Evolutionary conservation across 1,284 basidiomycete species (phyloP), one percentile per base, ranked within the genome.

Genomic region (Puccinia coronata): DNA sequence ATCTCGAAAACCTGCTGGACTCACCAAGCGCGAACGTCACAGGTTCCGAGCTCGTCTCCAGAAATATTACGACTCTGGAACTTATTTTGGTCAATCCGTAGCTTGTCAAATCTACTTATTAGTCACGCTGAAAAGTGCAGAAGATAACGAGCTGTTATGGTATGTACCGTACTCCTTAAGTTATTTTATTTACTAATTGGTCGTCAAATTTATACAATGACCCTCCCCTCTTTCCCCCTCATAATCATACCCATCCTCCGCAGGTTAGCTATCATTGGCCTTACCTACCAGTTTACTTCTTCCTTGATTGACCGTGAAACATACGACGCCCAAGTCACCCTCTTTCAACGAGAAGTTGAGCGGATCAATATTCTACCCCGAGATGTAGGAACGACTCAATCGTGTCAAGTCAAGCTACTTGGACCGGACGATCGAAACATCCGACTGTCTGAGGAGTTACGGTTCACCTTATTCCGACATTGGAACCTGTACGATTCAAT

Each of bases 401-500:
- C 71, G 86, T 61, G 86, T 41, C 87, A 89, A 82, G 88, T 89
- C 34, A 87, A 53, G 90, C 89, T 55, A 43, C 69, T 51, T 36
- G 80, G 39, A 80, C 87, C 88, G 0, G 95, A 97, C 83, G 94
- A 98, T 85, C 88, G 90, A 79, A 91, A 91, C 43, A 91, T 98
- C 80, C 90, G 93, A 49, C 88, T 91, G 51, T 91, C 90, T 47
- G 93, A 95, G 73, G 95, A 98, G 86, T 88, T 97, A 76, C 90
- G 97, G 16, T 99, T 99, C 86, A 95, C 92, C 86, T 89, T 99
- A 70, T 96, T 97, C 86, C 90, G 96, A 75, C 97, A 99, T 87
- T 99, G 97, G 97, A 97, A 92, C 70, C 87, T 99, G 57, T 98
- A 98, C 85, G 95, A 98, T 85, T 91, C 95, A 16, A 99, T 99